These are phyloP conservation scores for Tulasnella sp. DNA, from an alignment of 768 basidiomycete genomes.

Conservation along the genomic window DNA sequence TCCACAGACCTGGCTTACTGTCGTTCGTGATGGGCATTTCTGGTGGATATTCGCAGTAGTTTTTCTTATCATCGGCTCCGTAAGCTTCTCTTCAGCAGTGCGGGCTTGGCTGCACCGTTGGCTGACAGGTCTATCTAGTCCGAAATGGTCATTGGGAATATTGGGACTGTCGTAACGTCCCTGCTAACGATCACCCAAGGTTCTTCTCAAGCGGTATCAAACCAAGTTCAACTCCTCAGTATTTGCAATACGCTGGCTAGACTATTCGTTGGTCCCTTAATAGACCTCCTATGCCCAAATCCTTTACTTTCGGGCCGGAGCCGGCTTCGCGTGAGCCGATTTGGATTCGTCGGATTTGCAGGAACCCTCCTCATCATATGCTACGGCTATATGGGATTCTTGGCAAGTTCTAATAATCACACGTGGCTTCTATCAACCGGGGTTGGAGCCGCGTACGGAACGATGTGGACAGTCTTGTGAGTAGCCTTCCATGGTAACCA, in stretches of 20 bases:
- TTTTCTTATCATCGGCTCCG: conserved; percentile 51
- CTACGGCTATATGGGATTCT: conserved; percentile 44
- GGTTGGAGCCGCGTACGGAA: conserved; percentile 58
- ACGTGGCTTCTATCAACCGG: conserved; percentile 64
- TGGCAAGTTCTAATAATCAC: conserved; percentile 36
- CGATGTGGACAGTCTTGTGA: conserved; percentile 58
- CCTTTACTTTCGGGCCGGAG: conserved; percentile 26
- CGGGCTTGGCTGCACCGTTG: not conserved
- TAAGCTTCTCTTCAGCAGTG: conserved; percentile 28
- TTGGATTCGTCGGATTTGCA: conserved; percentile 43
- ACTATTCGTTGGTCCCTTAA: conserved; percentile 53
- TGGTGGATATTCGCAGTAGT: conserved; percentile 49
- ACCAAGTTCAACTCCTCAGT: conserved; percentile 61
- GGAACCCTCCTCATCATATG: conserved; percentile 38
- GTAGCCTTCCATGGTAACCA: conserved; percentile 22
- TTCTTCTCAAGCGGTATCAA: conserved; percentile 33
- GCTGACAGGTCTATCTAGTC: conserved; percentile 11
- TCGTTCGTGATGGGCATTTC: conserved; percentile 47
- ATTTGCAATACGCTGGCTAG: conserved; percentile 61
- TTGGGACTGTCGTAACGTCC: conserved; percentile 51
- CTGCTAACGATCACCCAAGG: conserved; percentile 19
- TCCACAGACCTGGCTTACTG: conserved; percentile 7
- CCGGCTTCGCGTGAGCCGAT: conserved; percentile 48
- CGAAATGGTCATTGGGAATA: conserved; percentile 52
- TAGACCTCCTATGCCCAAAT: conserved; percentile 60